Base-by-base conservation (phyloP, 1,284 basidiomycete species). In the Spongiforma sp. region DNA sequence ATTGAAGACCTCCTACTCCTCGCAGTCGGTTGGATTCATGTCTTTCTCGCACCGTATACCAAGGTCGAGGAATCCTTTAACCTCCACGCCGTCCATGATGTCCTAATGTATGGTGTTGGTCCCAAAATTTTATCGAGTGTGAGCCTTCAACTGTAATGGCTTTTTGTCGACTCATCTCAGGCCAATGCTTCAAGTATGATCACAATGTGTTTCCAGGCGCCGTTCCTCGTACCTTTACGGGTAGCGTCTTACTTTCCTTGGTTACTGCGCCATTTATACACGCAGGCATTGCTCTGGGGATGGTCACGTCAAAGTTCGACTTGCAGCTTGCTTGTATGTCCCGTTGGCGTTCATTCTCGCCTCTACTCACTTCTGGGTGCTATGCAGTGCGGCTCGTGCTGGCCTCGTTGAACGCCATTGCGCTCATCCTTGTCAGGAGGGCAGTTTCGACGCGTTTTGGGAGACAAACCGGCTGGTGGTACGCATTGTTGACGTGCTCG, bases 11-110 rank as follows among this genome's bases (percentile, higher is more conserved):
- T 83, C 43, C 70, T 89, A 6, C 77, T 94, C 9, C 75, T 93
- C 48, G 69, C 78, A 1, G 81, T 87, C 32, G 82, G 84, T 52
- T 89, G 86, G 80, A 66, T 77, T 1, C 91, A 96, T 71, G 89
- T 96, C 60, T 68, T 92, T 8, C 78, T 94, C 8, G 86, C 93
- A 4, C 97, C 97, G 0, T 96, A 93, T 76, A 94, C 93, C 5
- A 99, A 99, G 80, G 97, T 99, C 46, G 98, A 99, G 77, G 97
- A 99, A 80, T 94, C 92, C 74, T 98, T 99, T 83, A 96, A 93
- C 66, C 84, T 99, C 8, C 97, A 99, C 75, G 96, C 95, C 0
- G 88, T 86, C 0, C 94, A 98, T 75, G 97, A 99, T 77, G 83
- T 95, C 26, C 81, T 98, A 36, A 85, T 91, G 80, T 90, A 93